These are phyloP conservation scores for Lippia alba DNA, from an alignment of 305 asterid genomes.

Conservation along the genomic window DNA sequence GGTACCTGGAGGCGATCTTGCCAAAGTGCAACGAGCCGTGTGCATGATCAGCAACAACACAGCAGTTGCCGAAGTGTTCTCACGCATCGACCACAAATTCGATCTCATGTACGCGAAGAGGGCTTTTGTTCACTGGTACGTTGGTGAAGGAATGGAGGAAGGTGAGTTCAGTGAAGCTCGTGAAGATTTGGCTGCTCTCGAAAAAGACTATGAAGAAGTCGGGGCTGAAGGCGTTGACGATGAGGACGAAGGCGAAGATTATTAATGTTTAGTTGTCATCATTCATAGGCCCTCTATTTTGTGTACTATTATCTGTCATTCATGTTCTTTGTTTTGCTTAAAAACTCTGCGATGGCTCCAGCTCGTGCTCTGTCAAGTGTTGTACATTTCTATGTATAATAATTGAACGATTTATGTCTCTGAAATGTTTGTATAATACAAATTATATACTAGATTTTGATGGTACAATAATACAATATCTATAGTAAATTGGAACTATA, in stretches of 20 bases:
- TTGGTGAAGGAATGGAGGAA: slow-evolving; percentile 69
- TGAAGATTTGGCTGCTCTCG: slow-evolving; percentile 60
- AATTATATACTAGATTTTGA: too few relatives aligned
- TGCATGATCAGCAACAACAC: slow-evolving; percentile 70
- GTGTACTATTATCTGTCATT: slow-evolving; percentile 31
- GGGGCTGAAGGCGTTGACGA: slow-evolving; percentile 62
- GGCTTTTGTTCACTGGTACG: slow-evolving; percentile 65
- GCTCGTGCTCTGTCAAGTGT: slow-evolving; percentile 18
- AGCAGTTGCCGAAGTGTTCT: slow-evolving; percentile 63
- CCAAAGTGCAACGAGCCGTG: slow-evolving; percentile 63
- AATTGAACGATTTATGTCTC: too few relatives aligned
- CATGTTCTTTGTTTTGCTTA: slow-evolving; percentile 19
- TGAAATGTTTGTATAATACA: too few relatives aligned
- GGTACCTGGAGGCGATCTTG: slow-evolving; percentile 62
- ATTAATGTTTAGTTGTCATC: slow-evolving; percentile 32
- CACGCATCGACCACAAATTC: slow-evolving; percentile 60
- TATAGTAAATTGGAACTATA: too few relatives aligned
- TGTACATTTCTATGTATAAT: slow-evolving; percentile 22
- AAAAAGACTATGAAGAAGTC: slow-evolving; percentile 60
- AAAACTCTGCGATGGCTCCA: neutral
- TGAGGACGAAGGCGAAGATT: slow-evolving; percentile 61
- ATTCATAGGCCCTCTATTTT: slow-evolving; percentile 1
- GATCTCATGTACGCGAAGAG: slow-evolving; percentile 64
- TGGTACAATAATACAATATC: too few relatives aligned
- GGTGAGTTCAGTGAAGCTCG: slow-evolving; percentile 65